A percentile compares a stretch with the other conserved stretches of the same genome.
Conservation (phyloP, 2,329 filamentous ascomycete species). For the Sporothrix sp. region DNA sequence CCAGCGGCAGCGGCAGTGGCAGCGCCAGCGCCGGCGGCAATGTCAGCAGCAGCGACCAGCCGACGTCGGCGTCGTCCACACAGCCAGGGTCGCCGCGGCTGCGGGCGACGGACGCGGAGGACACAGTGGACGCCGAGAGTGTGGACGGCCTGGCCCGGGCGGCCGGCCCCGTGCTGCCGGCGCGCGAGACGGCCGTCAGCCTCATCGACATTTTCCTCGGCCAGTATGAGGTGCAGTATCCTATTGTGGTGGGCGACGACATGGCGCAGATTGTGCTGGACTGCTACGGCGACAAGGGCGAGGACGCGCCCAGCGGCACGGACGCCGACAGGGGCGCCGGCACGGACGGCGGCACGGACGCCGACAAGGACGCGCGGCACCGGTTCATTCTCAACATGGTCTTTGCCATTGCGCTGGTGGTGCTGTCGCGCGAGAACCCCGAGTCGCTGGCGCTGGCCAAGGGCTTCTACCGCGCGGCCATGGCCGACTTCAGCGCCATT, state of each 20-base stretch:
- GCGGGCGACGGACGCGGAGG: background rate
- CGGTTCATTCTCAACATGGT: slow-evolving; percentile 20
- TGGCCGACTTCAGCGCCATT: slow-evolving; percentile 16
- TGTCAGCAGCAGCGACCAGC: background rate
- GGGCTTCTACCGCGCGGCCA: slow-evolving; percentile 16
- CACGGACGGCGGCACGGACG: too few species aligned
- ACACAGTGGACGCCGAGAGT: background rate
- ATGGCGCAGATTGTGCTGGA: slow-evolving; percentile 9
- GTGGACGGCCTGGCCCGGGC: background rate
- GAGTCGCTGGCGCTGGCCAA: slow-evolving; percentile 17
- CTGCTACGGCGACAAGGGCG: background rate
- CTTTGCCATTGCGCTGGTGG: slow-evolving; percentile 17
- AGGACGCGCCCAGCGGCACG: background rate
- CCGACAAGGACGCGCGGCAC: slow-evolving; percentile 11
- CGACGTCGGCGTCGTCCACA: background rate
- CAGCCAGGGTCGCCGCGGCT: background rate
- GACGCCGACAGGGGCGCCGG: background rate
- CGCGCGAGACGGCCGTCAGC: slow-evolving; percentile 16
- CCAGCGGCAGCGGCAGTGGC: background rate
- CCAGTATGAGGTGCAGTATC: slow-evolving; percentile 20
- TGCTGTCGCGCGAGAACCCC: slow-evolving; percentile 17
- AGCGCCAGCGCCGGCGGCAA: background rate
- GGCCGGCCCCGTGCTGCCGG: slow-evolving; percentile 7
- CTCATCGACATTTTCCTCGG: slow-evolving; percentile 19
- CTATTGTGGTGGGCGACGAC: slow-evolving; percentile 18